Base-by-base conservation (phyloP, 305 asterid genomes). In the Fraxinus greggii region DNA sequence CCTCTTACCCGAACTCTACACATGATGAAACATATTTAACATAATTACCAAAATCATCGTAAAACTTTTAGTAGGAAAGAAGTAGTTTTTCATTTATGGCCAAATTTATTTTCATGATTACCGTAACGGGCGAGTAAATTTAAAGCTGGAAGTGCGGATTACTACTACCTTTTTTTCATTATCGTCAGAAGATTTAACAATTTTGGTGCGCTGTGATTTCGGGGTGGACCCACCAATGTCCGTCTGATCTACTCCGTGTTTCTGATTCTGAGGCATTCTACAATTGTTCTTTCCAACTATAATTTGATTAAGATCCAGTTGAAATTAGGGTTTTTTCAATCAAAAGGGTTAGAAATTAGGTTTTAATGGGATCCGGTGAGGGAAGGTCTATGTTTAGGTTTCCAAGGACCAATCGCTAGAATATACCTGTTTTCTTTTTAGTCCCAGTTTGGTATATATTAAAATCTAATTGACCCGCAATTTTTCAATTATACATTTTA, bases 101-200 rank as follows among this genome's bases (percentile, higher is more conserved):
- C 56, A 69, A 42, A 38, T 54, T 13, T 21, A 76, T 81, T 17
- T 65, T 3, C 13, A 9, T 79, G 10, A 33, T 26, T 80, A 69
- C 29, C 15, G 51, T 45, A n/a, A 36, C 3, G n/a, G 32, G 33
- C 32, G 10, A 65, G 35, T 26, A 29, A 67, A 67, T 26, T 67
- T 28, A 67, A 33, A 67, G 38, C 9, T 29, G 75, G 36, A 29
- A 67, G 36, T 29, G 75, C 75, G 31, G 67, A 36, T 9, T 19
- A 8, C 7, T 10, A 75, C 70, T 56, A 92, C 97, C 92, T 89
- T 95, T 72, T 91, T 88, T 13, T 91, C 98, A 74, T 78, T 84
- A 75, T 93, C 99, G 33, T 92, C 97, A 23, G 94, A 87, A 13
- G 97, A 90, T 87, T 90, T 92, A n/a, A 79, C 83, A 76, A 91